A percentile compares a stretch with the other conserved stretches of the same genome.
These are phyloP conservation scores for Pythium sp. DNA, from an alignment of 352 stramenopile genomes.

Conservation along the genomic window DNA sequence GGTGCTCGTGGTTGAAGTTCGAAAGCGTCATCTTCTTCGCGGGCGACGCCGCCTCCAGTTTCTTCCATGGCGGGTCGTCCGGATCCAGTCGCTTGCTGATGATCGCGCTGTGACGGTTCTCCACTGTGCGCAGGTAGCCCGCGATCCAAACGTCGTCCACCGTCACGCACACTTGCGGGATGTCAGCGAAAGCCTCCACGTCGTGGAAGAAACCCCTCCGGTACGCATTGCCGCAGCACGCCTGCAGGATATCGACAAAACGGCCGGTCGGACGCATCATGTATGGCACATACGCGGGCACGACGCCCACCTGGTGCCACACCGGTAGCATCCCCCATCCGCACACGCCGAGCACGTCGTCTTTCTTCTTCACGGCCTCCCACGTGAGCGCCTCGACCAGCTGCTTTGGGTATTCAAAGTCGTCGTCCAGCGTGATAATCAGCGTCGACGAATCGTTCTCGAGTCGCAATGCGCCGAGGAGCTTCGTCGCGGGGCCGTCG, in stretches of 20 bases:
- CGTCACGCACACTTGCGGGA: slow-evolving; percentile 67
- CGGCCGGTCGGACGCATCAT: slow-evolving; percentile 71
- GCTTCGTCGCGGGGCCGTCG: slow-evolving; percentile 76
- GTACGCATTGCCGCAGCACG: slow-evolving; percentile 71
- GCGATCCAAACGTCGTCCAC: slow-evolving; percentile 85
- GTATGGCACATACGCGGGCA: slow-evolving; percentile 80
- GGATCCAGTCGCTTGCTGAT: slow-evolving; percentile 81
- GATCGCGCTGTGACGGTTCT: slow-evolving; percentile 53
- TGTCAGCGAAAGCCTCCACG: slow-evolving; percentile 61
- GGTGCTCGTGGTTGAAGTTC: slow-evolving; percentile 77
- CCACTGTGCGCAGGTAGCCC: slow-evolving; percentile 68
- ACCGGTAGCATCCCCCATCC: slow-evolving; percentile 79
- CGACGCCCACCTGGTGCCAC: slow-evolving; percentile 69
- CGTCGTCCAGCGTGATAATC: slow-evolving; percentile 81
- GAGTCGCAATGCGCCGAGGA: slow-evolving; percentile 60
- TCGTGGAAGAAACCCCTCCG: slow-evolving; percentile 73
- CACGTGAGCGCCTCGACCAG: slow-evolving; percentile 67
- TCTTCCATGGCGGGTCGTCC: slow-evolving; percentile 64
- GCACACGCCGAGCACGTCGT: slow-evolving; percentile 69
- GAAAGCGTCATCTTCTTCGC: slow-evolving; percentile 69
- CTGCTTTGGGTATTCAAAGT: slow-evolving; percentile 73
- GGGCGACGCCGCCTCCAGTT: slow-evolving; percentile 41
- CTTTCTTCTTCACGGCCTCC: slow-evolving; percentile 54
- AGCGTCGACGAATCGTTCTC: slow-evolving; percentile 60
- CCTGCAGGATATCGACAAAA: slow-evolving; percentile 76